Conservation (phyloP, 129 eudicot species). For the Flaveria bidentis region DNA sequence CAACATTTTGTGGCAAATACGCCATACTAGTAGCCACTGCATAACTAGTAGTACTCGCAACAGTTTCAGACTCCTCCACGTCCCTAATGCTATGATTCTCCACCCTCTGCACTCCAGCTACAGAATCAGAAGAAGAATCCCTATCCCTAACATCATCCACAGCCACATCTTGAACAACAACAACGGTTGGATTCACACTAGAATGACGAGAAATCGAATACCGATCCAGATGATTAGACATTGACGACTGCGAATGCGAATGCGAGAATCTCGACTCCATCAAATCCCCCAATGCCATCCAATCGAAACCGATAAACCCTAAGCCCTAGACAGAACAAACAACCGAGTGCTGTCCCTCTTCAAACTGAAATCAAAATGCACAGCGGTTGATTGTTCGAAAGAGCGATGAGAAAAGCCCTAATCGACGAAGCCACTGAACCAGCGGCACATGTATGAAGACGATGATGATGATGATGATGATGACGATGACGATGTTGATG, state of each 20-base stretch:
- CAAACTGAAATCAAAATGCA: constrained; percentile 21
- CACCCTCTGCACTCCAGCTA: constrained; percentile 36
- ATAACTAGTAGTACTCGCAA: constrained; percentile 46
- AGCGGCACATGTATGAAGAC: constrained; percentile 59
- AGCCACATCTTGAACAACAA: constrained; percentile 25
- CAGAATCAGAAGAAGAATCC: constrained; percentile 39
- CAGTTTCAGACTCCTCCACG: constrained; percentile 53
- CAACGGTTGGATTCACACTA: constrained; percentile 17
- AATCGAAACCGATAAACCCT: constrained; percentile 46
- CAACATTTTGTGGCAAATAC: constrained; percentile 79
- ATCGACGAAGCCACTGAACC: constrained; percentile 69
- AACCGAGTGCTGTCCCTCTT: background rate
- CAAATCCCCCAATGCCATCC: constrained; percentile 98
- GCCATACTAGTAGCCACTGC: constrained; percentile 72
- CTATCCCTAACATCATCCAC: constrained; percentile 39
- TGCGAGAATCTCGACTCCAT: constrained; percentile 74
- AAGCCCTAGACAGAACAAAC: constrained; percentile 17
- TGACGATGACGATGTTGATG: too few species aligned
- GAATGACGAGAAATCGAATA: constrained; percentile 34
- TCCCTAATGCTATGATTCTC: constrained; percentile 30
- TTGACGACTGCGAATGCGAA: constrained; percentile 58
- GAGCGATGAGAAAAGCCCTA: constrained; percentile 24
- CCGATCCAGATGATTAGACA: constrained; percentile 54
- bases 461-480: too few species aligned
- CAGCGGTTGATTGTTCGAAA: background rate